These are phyloP conservation scores for Cucumis hystrix DNA, from an alignment of 306 rosid species.

Conservation along the genomic window DNA sequence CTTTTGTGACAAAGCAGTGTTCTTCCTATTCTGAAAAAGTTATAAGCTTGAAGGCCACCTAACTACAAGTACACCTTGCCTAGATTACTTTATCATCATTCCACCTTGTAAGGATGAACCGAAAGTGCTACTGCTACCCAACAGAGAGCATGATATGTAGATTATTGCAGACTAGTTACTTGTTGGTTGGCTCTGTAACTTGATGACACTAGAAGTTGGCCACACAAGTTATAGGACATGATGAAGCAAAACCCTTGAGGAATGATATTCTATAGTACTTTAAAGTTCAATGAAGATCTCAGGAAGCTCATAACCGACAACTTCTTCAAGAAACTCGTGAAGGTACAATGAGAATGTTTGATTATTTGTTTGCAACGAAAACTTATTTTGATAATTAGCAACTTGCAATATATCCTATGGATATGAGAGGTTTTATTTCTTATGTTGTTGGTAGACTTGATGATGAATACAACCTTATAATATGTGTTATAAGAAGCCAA, in stretches of 20 bases:
- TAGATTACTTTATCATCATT: too few relatives aligned
- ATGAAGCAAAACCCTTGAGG: background rate
- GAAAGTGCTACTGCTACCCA: too few relatives aligned
- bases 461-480: too few relatives aligned
- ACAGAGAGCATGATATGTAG: too few relatives aligned
- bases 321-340: background rate
- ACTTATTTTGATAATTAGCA: background rate
- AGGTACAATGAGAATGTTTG: background rate
- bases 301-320: background rate
- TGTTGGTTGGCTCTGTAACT: background rate
- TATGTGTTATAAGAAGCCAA: too few relatives aligned
- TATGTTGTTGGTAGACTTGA: background rate
- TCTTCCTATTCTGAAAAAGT: too few relatives aligned
- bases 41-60: too few relatives aligned
- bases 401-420: background rate
- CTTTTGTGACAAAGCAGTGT: too few relatives aligned
- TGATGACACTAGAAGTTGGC: background rate
- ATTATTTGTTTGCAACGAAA: background rate
- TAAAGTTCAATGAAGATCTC: background rate
- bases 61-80: too few relatives aligned
- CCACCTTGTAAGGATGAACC: too few relatives aligned
- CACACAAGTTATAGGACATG: background rate
- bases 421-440: background rate
- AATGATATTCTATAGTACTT: too few relatives aligned
- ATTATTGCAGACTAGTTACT: too few relatives aligned